Evolutionary conservation across 78 protist genomes (phyloP).

Genomic region (Diacronema lutheri): DNA sequence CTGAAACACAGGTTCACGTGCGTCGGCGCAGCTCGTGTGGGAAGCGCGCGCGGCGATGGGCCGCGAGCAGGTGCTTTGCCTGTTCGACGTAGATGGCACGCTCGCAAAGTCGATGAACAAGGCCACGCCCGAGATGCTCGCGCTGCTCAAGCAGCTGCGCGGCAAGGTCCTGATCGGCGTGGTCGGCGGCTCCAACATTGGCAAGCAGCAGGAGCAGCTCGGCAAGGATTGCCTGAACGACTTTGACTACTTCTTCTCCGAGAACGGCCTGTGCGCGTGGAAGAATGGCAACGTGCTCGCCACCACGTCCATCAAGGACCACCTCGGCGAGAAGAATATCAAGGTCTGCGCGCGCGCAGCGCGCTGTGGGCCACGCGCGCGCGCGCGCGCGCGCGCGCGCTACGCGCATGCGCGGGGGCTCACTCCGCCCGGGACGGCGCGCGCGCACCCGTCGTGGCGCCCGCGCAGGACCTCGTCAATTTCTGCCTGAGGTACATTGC

Average conservation of each 20-base stretch:
- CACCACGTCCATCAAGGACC: constrained; percentile 25
- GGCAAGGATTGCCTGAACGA: constrained; percentile 44
- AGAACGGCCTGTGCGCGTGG: constrained; percentile 95
- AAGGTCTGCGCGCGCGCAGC: not conserved
- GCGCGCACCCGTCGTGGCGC: not conserved
- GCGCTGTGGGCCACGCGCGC: no score
- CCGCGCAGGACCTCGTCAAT: constrained; percentile 61
- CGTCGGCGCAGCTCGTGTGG: no score
- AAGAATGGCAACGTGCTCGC: constrained; percentile 69
- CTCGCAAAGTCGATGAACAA: constrained; percentile 83
- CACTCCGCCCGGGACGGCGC: not conserved
- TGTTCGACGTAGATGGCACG: constrained; percentile 98
- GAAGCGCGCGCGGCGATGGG: no score
- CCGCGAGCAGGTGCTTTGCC: constrained; percentile 5
- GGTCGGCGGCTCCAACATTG: constrained; percentile 97
- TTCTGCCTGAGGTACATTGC: constrained; percentile 75
- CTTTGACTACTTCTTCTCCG: constrained; percentile 90
- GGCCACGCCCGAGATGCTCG: constrained; percentile 61
- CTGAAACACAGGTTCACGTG: no score
- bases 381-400: not conserved
- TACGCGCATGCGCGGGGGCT: not conserved
- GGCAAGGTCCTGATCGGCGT: constrained; percentile 77
- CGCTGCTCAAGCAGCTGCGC: constrained; percentile 52
- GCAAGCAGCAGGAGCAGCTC: constrained; percentile 90
- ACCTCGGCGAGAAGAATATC: constrained; percentile 83